Evolutionary conservation across 2,329 filamentous ascomycete species (phyloP), one percentile per base, ranked within the genome.

Genomic region (Trichoderma sp.): DNA sequence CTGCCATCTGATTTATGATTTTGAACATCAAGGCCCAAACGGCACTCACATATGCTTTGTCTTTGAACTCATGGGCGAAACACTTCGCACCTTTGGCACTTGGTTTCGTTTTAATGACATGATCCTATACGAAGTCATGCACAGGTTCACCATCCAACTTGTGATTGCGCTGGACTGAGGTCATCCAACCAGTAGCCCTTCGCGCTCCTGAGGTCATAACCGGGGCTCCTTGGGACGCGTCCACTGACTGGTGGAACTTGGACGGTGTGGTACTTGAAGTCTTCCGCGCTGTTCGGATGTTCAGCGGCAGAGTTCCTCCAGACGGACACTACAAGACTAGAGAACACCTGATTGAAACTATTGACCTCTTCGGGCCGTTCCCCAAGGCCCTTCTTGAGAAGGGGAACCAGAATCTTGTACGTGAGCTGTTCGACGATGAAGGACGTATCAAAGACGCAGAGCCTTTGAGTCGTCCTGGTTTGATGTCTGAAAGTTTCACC

Each of bases 41-140:
- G 61, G 50, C 27, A 64, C 35, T 7, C 61, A 64, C 27, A 4
- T 17, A 6, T 63, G 45, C 34, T 19, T 64, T 25, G 9, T 64
- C 50, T 56, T 64, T 64, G 61, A 64, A 37, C 35, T 64, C 17
- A 64, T 64, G 50, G 61, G 50, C 0, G 61, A 64, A 42, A 56
- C 35, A 0, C 61, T 64, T 8, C 50, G 35, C n/a, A 64, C 7
- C 4, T 56, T 64, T 48, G 50, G 35, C 27, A 9, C 34, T n/a
- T 64, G 35, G 25, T 56, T 64, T 15, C 52, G 2, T 10, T 1
- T 48, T 4, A 22, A 56, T 3, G 34, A 5, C 17, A 64, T n/a
- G 48, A 34, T 64, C 19, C 50, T 50, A 19, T 29, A 34, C n/a
- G 15, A 52, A 9, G 25, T 64, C 9, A 56, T 56, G 35, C 61